A percentile compares a stretch with the other conserved stretches of the same genome.
phyloP scores from a whole-genome alignment of 2,329 filamentous ascomycete genomes.

The Mycocentrospora acerina region DNA sequence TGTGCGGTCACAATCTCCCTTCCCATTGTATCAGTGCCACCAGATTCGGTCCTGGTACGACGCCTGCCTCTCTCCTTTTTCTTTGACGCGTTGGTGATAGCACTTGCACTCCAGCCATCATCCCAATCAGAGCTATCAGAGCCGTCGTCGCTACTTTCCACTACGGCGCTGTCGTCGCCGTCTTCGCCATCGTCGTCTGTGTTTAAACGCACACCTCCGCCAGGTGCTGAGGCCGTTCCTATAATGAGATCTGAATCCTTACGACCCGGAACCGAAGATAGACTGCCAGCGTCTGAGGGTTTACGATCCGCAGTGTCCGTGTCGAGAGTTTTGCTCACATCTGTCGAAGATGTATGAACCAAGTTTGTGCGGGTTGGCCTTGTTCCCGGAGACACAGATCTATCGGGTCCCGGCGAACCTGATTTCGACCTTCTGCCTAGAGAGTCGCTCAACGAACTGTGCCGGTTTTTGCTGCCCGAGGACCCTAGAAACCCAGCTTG shows the following conservation, averaged over 20 bases:
- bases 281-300: conserved; percentile 62
- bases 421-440: conserved; percentile 40
- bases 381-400: conserved; percentile 41
- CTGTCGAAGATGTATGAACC: conserved; percentile 50
- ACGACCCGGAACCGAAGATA: conserved; percentile 35
- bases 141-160: conserved; percentile 68
- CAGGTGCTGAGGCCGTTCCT: conserved; percentile 48
- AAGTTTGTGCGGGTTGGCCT: conserved; percentile 46
- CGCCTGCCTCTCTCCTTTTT: conserved; percentile 43
- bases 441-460: conserved; percentile 43
- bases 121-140: conserved; percentile 62
- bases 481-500: conserved; percentile 23
- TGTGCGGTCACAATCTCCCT: conserved; percentile 48
- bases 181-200: conserved; percentile 55
- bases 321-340: conserved; percentile 65
- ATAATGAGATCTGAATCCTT: conserved; percentile 49
- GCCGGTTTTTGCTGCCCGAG: conserved; percentile 34
- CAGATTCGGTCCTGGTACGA: conserved; percentile 37
- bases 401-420: conserved; percentile 40
- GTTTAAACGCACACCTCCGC: conserved; percentile 57
- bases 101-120: conserved; percentile 51
- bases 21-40: conserved; percentile 39
- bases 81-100: conserved; percentile 18
- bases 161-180: conserved; percentile 60
- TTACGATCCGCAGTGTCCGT: conserved; percentile 69